These are phyloP conservation scores for Alnus rubra DNA, from an alignment of 306 rosid species.

Conservation along the genomic window DNA sequence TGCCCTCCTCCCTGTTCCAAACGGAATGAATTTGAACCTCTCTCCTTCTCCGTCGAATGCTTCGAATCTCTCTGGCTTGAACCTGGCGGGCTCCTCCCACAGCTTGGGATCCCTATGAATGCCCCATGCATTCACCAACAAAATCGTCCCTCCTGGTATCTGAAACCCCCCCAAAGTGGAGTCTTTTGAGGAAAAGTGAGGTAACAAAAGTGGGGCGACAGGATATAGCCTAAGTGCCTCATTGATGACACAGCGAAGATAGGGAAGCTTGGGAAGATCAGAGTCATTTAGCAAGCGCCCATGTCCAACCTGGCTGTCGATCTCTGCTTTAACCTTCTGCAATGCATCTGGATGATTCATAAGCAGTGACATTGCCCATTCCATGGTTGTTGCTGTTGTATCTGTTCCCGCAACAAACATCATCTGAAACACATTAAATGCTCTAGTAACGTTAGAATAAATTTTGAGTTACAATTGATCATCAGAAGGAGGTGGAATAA, in stretches of 20 bases:
- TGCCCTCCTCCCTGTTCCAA: conserved; percentile 25
- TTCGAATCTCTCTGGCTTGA: conserved; percentile 49
- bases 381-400: conserved; percentile 33
- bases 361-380: conserved; percentile 40
- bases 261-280: conserved; percentile 32
- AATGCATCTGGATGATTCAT: conserved; percentile 32
- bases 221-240: conserved; percentile 50
- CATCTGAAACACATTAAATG: neutral
- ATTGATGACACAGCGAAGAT: conserved; percentile 24
- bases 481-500: too few relatives aligned
- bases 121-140: too few relatives aligned
- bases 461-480: neutral
- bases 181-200: conserved; percentile 39
- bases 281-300: conserved; percentile 25
- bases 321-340: conserved; percentile 21
- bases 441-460: too few relatives aligned
- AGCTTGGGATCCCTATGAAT: too few relatives aligned
- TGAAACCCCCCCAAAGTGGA: conserved; percentile 44
- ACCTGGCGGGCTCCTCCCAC: conserved; percentile 36
- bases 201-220: conserved; percentile 32
- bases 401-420: conserved; percentile 33
- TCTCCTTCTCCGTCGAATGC: neutral
- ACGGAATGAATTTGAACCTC: conserved; percentile 28
- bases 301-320: conserved; percentile 12
- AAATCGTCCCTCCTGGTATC: conserved; percentile 40